Conservation (phyloP, 495 filamentous ascomycete genomes). For the Apodospora peruviana region DNA sequence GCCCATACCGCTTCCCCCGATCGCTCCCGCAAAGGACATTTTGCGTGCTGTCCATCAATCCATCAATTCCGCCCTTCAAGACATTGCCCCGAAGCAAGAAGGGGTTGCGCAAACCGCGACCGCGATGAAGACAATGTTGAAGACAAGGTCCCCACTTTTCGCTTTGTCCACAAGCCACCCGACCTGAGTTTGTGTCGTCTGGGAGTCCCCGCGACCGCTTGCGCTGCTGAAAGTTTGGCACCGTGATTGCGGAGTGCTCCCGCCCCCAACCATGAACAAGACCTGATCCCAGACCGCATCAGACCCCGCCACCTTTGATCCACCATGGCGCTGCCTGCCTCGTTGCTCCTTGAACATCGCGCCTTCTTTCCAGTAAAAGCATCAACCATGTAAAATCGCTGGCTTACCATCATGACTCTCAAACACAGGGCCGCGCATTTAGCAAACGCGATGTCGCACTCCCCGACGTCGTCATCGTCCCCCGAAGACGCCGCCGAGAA, state of each 20-base stretch:
- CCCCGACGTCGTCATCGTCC: constrained; percentile 73
- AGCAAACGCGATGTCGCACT: constrained; percentile 51
- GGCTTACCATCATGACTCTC: constrained; percentile 14
- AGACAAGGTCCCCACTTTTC: constrained; percentile 49
- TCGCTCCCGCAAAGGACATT: constrained; percentile 12
- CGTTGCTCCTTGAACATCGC: constrained; percentile 3
- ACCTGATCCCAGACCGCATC: constrained; percentile 1
- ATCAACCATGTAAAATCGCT: constrained; percentile 5
- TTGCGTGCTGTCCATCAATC: constrained; percentile 10
- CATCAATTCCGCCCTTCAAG: constrained; percentile 1
- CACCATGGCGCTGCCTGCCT: constrained; percentile 1
- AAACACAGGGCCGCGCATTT: constrained; percentile 25
- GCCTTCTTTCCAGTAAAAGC: not conserved
- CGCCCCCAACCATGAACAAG: not conserved
- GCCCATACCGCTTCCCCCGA: constrained; percentile 7
- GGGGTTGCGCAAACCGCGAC: constrained; percentile 1
- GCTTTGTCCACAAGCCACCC: constrained; percentile 9
- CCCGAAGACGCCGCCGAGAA: constrained; percentile 81
- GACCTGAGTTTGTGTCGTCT: too few species aligned
- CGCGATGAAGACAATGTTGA: constrained; percentile 38
- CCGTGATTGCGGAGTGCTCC: constrained; percentile 18
- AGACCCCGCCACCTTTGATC: constrained; percentile 22
- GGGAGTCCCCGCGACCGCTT: not conserved
- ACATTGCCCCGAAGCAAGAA: constrained; percentile 6
- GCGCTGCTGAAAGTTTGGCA: constrained; percentile 28